phyloP scores from a whole-genome alignment of 352 stramenopile species.

The Globisporangium parvum region DNA sequence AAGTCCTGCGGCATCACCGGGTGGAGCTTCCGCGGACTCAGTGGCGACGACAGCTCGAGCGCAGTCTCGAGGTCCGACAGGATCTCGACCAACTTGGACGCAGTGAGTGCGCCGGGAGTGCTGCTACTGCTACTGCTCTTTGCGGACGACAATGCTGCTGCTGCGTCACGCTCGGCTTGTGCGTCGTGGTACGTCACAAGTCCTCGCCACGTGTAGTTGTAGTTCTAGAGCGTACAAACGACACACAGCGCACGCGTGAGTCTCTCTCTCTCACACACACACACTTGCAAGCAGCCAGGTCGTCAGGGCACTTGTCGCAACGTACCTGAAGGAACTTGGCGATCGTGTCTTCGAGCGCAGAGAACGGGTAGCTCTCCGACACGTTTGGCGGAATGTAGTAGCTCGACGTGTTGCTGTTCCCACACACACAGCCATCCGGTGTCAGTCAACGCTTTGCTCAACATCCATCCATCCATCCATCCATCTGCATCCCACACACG shows the following conservation, averaged over 20 bases:
- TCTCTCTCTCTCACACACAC: no score
- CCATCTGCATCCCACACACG: no score
- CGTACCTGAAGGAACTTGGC: conserved; percentile 84
- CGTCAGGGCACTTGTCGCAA: no score
- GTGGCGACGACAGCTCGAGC: conserved; percentile 56
- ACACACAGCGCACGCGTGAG: neutral
- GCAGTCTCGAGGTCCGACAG: conserved; percentile 55
- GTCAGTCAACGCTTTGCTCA: neutral
- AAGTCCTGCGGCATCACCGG: conserved; percentile 26
- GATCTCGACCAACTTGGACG: conserved; percentile 39
- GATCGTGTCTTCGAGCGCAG: conserved; percentile 81
- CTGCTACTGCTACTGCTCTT: conserved; percentile 21
- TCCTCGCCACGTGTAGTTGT: conserved; percentile 74
- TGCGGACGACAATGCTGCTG: conserved; percentile 2
- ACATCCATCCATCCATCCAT: neutral
- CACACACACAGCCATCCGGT: neutral
- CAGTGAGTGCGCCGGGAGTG: conserved; percentile 9
- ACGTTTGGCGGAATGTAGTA: conserved; percentile 85
- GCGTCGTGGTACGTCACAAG: conserved; percentile 63
- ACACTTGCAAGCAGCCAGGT: no score
- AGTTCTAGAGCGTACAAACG: conserved; percentile 36
- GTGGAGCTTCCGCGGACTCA: conserved; percentile 50
- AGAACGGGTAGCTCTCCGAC: conserved; percentile 79
- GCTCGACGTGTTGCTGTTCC: conserved; percentile 59
- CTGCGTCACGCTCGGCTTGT: conserved; percentile 13